phyloP scores from a whole-genome alignment of 2,329 filamentous ascomycete species.

The Helicocarpus griseus region DNA sequence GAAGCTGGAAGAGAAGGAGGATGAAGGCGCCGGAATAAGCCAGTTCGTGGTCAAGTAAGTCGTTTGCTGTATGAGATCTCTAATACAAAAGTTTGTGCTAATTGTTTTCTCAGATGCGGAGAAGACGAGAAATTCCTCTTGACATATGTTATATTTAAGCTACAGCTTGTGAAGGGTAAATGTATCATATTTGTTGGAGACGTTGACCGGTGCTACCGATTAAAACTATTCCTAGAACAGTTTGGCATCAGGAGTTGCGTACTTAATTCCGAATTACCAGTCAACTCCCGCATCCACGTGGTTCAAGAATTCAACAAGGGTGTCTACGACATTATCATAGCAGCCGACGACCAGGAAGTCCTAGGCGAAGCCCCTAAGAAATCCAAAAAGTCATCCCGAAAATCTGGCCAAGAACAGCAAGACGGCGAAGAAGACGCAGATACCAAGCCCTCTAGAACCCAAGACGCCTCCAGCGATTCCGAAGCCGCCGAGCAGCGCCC shows the following conservation, averaged over 20 bases:
- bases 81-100: slow-evolving; percentile 7
- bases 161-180: slow-evolving; percentile 89
- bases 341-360: slow-evolving; percentile 82
- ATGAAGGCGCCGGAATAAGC: slow-evolving; percentile 64
- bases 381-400: slow-evolving; percentile 23
- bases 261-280: slow-evolving; percentile 84
- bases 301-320: slow-evolving; percentile 96
- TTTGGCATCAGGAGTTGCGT: slow-evolving; percentile 92
- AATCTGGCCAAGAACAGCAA: slow-evolving; percentile 13
- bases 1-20: slow-evolving; percentile 73
- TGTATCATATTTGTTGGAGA: slow-evolving; percentile 77
- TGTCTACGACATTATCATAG: slow-evolving; percentile 96
- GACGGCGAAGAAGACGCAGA: slow-evolving; percentile 21
- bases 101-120: slow-evolving; percentile 50
- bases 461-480: slow-evolving; percentile 32
- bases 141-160: slow-evolving; percentile 88
- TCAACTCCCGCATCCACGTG: slow-evolving; percentile 87
- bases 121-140: slow-evolving; percentile 96
- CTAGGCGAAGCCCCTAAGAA: slow-evolving; percentile 43
- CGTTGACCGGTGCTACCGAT: slow-evolving; percentile 77
- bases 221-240: slow-evolving; percentile 93
- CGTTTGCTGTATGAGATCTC: background rate
- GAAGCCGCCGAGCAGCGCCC: slow-evolving; percentile 23
- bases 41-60: slow-evolving; percentile 76
- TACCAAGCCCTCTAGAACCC: slow-evolving; percentile 4